Conservation (phyloP, 2,329 filamentous ascomycete genomes). For the Periconia sp. region DNA sequence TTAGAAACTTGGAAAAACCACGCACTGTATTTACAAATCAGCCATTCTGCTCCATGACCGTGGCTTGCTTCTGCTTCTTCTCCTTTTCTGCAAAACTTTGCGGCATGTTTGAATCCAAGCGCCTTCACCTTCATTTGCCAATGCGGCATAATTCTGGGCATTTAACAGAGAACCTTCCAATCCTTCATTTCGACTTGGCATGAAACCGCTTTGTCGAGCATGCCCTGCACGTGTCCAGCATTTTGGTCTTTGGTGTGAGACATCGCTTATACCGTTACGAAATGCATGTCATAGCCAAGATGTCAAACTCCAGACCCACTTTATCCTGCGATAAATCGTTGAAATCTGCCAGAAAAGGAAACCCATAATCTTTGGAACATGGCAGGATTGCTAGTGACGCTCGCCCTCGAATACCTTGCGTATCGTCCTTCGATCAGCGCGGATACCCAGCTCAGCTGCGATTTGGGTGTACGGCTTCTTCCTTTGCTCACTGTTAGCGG, state of each 20-base stretch:
- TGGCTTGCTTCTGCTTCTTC: background rate
- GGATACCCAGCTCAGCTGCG: no score
- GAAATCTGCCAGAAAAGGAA: no score
- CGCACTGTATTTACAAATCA: no score
- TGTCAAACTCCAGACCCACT: background rate
- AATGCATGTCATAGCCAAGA: background rate
- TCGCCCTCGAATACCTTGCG: no score
- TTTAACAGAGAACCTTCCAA: background rate
- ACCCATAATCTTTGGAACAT: no score
- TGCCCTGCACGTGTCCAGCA: no score
- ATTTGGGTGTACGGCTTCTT: no score
- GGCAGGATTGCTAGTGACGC: no score
- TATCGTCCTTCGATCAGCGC: no score
- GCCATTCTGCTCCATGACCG: no score
- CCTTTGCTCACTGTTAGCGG: no score
- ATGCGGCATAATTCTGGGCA: background rate
- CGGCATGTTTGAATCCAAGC: background rate
- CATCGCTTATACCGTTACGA: background rate
- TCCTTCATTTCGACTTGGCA: background rate
- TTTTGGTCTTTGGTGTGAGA: background rate
- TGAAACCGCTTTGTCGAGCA: background rate
- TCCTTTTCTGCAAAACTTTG: background rate
- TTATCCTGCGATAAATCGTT: background rate
- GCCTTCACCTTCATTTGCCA: background rate
- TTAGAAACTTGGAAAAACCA: no score